Percentiles rank a stretch among this genome's conserved stretches.
Conservation (phyloP, 2,329 filamentous ascomycete species). For the Ophiostoma novo-ulmi region DNA sequence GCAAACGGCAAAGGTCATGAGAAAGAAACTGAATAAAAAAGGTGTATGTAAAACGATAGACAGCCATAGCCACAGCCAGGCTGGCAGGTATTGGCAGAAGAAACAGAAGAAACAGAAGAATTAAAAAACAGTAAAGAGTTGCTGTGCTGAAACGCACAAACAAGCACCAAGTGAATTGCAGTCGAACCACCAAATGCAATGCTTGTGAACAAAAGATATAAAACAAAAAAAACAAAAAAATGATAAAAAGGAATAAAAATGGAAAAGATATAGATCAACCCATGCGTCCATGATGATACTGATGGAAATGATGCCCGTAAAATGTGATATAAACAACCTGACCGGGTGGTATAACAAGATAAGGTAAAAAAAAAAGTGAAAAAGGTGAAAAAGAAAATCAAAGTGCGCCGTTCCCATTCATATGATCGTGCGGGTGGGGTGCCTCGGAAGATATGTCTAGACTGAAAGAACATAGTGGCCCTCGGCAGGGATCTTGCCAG, state of each 20-base stretch:
- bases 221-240: slow-evolving; percentile 10
- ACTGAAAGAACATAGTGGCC: slow-evolving; percentile 74
- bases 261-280: not conserved
- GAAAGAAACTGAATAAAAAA: slow-evolving; percentile 6
- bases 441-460: slow-evolving; percentile 36
- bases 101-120: not conserved
- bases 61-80: slow-evolving; percentile 12
- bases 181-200: slow-evolving; percentile 18
- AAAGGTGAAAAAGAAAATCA: slow-evolving; percentile 9
- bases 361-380: slow-evolving; percentile 17
- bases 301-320: slow-evolving; percentile 4
- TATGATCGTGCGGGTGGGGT: slow-evolving; percentile 9
- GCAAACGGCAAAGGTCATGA: slow-evolving; percentile 21
- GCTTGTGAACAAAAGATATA: slow-evolving; percentile 16
- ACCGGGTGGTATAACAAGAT: not conserved
- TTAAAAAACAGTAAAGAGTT: slow-evolving; percentile 12
- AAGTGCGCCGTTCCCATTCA: slow-evolving; percentile 17
- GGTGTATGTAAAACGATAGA: slow-evolving; percentile 14
- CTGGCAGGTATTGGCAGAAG: slow-evolving; percentile 17
- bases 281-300: slow-evolving; percentile 14
- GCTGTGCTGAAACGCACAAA: slow-evolving; percentile 24
- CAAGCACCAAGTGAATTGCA: slow-evolving; percentile 17
- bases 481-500: slow-evolving; percentile 65
- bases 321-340: not conserved
- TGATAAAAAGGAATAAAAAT: slow-evolving; percentile 17